A percentile compares a stretch with the other conserved stretches of the same genome.
phyloP scores from a whole-genome alignment of 768 basidiomycete genomes.

The Scleroderma citrinum region DNA sequence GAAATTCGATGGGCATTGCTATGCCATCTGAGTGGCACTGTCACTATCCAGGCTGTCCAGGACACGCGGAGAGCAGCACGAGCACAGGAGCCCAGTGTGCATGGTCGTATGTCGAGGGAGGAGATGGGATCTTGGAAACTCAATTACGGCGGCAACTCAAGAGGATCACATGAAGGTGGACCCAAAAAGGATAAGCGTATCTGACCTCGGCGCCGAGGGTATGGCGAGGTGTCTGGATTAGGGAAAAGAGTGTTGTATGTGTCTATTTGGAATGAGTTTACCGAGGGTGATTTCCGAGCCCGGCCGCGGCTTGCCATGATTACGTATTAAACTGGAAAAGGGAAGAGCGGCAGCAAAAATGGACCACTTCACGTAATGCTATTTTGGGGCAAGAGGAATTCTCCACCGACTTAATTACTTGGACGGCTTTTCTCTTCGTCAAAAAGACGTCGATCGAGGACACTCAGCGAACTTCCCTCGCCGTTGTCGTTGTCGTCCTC shows the following conservation, averaged over 20 bases:
- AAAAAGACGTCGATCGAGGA: slow-evolving; percentile 25
- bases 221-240: slow-evolving; percentile 23
- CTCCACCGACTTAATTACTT: slow-evolving; percentile 37
- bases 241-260: slow-evolving; percentile 10
- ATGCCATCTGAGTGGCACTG: too few species aligned
- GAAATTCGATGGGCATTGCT: neutral
- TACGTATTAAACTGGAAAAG: slow-evolving; percentile 24
- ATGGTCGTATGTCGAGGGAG: slow-evolving; percentile 14
- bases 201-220: slow-evolving; percentile 39
- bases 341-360: slow-evolving; percentile 29
- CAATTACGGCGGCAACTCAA: slow-evolving; percentile 30
- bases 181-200: slow-evolving; percentile 23
- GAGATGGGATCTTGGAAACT: slow-evolving; percentile 20
- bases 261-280: slow-evolving; percentile 24
- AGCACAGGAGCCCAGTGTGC: slow-evolving; percentile 20
- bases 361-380: slow-evolving; percentile 25
- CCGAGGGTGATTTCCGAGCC: slow-evolving; percentile 36
- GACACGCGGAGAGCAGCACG: slow-evolving; percentile 4
- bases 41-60: neutral
- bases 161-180: slow-evolving; percentile 25
- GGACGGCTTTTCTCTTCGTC: slow-evolving; percentile 17
- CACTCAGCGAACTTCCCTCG: slow-evolving; percentile 17
- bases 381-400: slow-evolving; percentile 34
- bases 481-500: slow-evolving; percentile 13
- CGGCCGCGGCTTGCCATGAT: slow-evolving; percentile 34